These are phyloP conservation scores for Elsinoe perseae DNA, from an alignment of 2,329 filamentous ascomycete genomes.

Conservation along the genomic window DNA sequence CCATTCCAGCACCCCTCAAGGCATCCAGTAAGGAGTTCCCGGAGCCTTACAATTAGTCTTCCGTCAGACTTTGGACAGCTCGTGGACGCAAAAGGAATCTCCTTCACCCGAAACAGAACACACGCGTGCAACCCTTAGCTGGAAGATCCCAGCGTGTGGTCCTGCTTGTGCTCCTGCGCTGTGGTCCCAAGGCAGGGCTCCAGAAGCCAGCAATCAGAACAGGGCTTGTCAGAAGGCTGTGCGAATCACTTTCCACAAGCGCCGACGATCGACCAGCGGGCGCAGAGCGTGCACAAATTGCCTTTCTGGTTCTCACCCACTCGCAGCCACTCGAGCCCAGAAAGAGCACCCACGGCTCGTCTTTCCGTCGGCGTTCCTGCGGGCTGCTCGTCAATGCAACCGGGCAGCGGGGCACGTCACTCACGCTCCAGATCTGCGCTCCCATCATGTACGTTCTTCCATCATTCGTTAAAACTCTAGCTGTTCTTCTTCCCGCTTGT, in stretches of 20 bases:
- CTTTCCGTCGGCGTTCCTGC: slow-evolving; percentile 12
- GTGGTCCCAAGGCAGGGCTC: slow-evolving; percentile 4
- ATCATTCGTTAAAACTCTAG: slow-evolving; percentile 14
- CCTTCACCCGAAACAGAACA: slow-evolving; percentile 6
- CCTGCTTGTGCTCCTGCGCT: too few relatives aligned
- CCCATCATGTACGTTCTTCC: slow-evolving; percentile 16
- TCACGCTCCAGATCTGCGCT: slow-evolving; percentile 12
- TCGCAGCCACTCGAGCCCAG: background rate
- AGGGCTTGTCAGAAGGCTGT: slow-evolving; percentile 8
- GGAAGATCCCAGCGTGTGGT: slow-evolving; percentile 1
- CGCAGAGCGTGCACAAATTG: slow-evolving; percentile 2
- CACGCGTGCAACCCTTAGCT: slow-evolving; percentile 4
- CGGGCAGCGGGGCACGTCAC: slow-evolving; percentile 16
- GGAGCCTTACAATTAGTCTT: background rate
- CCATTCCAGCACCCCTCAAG: background rate
- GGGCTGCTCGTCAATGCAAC: slow-evolving; percentile 15
- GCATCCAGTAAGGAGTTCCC: background rate
- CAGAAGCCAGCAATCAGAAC: background rate
- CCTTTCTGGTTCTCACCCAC: background rate
- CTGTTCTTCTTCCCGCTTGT: slow-evolving; percentile 7
- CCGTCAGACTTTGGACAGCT: slow-evolving; percentile 5
- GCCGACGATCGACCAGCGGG: slow-evolving; percentile 15
- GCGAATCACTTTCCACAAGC: slow-evolving; percentile 16
- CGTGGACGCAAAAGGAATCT: slow-evolving; percentile 9
- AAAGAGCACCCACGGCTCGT: slow-evolving; percentile 11